A percentile compares a stretch with the other conserved stretches of the same genome.
Conservation (phyloP, 2,329 filamentous ascomycete genomes). For the Fusarium clavum region DNA sequence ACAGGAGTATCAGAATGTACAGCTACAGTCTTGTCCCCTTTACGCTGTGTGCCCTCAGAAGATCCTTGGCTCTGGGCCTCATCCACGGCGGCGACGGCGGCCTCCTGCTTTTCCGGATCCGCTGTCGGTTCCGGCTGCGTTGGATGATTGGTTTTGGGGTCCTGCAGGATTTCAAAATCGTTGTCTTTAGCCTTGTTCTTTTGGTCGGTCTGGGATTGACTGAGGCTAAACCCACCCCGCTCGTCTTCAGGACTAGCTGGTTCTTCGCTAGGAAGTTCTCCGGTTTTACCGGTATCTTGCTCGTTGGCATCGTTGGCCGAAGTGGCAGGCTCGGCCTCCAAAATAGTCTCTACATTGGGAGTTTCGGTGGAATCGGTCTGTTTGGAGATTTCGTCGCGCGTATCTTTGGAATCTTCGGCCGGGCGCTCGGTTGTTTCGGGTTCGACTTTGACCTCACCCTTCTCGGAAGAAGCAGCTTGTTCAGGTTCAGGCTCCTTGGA, state of each 20-base stretch:
- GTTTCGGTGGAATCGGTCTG: conserved; percentile 34
- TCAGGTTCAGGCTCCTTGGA: conserved; percentile 31
- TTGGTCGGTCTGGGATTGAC: conserved; percentile 50
- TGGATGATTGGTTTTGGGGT: conserved; percentile 43
- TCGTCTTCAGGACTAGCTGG: conserved; percentile 47
- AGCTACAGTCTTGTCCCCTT: conserved; percentile 34
- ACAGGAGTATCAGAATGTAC: conserved; percentile 31
- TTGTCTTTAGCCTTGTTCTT: conserved; percentile 51
- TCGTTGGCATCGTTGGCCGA: conserved; percentile 25
- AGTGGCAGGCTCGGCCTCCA: conserved; percentile 21
- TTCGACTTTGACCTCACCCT: conserved; percentile 20
- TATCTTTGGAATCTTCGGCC: conserved; percentile 19
- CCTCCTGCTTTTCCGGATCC: conserved; percentile 45
- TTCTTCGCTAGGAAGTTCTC: conserved; percentile 42
- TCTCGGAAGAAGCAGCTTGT: conserved; percentile 27
- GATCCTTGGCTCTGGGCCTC: conserved; percentile 35
- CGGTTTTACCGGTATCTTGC: conserved; percentile 34
- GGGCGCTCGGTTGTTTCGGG: conserved; percentile 20
- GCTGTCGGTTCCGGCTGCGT: conserved; percentile 42
- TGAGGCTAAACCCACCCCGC: conserved; percentile 47
- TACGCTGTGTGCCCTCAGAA: conserved; percentile 30
- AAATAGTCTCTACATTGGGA: conserved; percentile 2
- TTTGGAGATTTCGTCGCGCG: conserved; percentile 26
- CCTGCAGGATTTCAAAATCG: conserved; percentile 47
- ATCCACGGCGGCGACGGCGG: conserved; percentile 42